Conservation (phyloP, 2,329 filamentous ascomycete genomes). For the Arthrobotrys iridis region DNA sequence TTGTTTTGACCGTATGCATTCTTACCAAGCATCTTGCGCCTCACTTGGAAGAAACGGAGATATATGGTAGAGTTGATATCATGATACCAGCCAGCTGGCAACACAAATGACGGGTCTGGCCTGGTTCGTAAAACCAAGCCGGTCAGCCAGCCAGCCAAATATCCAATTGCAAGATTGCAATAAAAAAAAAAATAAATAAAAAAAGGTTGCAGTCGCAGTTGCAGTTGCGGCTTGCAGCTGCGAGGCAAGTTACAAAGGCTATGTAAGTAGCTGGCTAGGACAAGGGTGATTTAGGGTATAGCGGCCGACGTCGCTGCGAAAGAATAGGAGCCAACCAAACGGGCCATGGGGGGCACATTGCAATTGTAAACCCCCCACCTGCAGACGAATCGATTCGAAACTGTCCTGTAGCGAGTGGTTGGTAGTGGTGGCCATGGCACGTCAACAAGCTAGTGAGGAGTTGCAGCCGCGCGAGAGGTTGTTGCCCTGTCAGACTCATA, state of each 20-base stretch:
- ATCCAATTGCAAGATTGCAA: too few species aligned
- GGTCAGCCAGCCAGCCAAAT: slow-evolving; percentile 7
- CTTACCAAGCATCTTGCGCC: not conserved
- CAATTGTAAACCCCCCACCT: too few species aligned
- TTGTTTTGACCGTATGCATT: too few species aligned
- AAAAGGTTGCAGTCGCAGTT: not conserved
- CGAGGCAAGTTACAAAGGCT: slow-evolving; percentile 15
- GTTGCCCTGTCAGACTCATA: slow-evolving; percentile 10
- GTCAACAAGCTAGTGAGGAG: too few species aligned
- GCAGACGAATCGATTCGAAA: slow-evolving; percentile 40
- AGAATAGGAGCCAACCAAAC: slow-evolving; percentile 22
- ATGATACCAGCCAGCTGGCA: not conserved
- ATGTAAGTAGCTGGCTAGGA: slow-evolving; percentile 13
- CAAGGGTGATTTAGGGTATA: slow-evolving; percentile 19
- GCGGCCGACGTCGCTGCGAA: slow-evolving; percentile 44
- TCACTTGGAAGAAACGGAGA: too few species aligned
- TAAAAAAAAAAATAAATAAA: too few species aligned
- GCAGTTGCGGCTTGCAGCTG: not conserved
- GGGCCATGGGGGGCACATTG: slow-evolving; percentile 33
- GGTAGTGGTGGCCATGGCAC: too few species aligned
- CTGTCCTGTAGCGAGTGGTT: slow-evolving; percentile 27
- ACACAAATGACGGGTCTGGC: slow-evolving; percentile 4
- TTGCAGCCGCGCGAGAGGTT: slow-evolving; percentile 8
- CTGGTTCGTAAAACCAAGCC: slow-evolving; percentile 20
- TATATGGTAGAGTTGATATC: slow-evolving; percentile 5